phyloP scores from a whole-genome alignment of 192 early-diverging fungal species.

The Gorgonomyces haynaldii region DNA sequence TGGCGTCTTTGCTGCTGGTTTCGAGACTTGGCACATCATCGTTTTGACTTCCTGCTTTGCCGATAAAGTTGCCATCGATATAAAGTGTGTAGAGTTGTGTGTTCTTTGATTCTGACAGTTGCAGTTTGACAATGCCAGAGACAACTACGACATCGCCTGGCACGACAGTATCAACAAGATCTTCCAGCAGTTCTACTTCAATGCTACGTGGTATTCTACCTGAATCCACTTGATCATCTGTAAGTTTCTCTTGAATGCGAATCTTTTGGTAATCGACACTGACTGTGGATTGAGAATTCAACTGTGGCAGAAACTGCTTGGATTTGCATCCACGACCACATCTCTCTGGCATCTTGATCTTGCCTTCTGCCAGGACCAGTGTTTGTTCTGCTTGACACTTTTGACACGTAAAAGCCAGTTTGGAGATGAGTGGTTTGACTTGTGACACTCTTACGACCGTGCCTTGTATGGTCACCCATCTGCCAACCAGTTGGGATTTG shows the following conservation, averaged over 20 bases:
- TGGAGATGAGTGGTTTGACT: slow-evolving; percentile 53
- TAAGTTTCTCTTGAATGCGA: slow-evolving; percentile 64
- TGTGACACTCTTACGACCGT: slow-evolving; percentile 67
- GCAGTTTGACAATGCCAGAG: slow-evolving; percentile 57
- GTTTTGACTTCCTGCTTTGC: slow-evolving; percentile 32
- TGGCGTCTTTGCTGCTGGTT: slow-evolving; percentile 56
- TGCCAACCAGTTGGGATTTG: slow-evolving; percentile 15
- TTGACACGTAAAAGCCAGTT: slow-evolving; percentile 52
- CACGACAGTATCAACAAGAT: slow-evolving; percentile 63
- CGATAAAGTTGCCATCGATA: slow-evolving; percentile 54
- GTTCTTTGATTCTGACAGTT: slow-evolving; percentile 17
- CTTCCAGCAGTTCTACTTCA: slow-evolving; percentile 63
- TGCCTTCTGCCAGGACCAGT: slow-evolving; percentile 52
- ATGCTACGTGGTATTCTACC: slow-evolving; percentile 64
- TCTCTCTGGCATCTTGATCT: slow-evolving; percentile 36
- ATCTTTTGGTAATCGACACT: slow-evolving; percentile 73
- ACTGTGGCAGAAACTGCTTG: slow-evolving; percentile 48
- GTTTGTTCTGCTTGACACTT: slow-evolving; percentile 43
- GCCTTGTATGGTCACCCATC: slow-evolving; percentile 59
- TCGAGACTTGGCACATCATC: slow-evolving; percentile 31
- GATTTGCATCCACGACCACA: slow-evolving; percentile 48
- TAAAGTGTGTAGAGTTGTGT: slow-evolving; percentile 58
- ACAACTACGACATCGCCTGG: slow-evolving; percentile 75
- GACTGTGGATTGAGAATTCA: slow-evolving; percentile 14
- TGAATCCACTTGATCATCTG: slow-evolving; percentile 55